A percentile compares a stretch with the other conserved stretches of the same genome.
These are phyloP conservation scores for Carallia brachiata DNA, from an alignment of 345 rosid species.

Conservation along the genomic window DNA sequence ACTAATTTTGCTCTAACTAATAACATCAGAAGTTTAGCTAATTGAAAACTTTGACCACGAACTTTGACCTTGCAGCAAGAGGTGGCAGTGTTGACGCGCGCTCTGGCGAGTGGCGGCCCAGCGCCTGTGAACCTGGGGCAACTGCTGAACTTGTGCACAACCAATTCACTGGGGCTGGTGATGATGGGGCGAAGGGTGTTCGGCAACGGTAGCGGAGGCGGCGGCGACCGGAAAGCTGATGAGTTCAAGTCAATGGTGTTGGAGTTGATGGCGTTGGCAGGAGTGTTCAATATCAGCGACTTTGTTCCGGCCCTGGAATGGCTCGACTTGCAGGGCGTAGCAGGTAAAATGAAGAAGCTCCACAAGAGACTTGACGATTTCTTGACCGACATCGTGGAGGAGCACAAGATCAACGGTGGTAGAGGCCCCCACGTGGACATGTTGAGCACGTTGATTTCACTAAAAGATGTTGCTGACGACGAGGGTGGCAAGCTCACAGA, in stretches of 20 bases:
- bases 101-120: slow-evolving; percentile 35
- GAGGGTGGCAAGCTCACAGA: slow-evolving; percentile 64
- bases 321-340: slow-evolving; percentile 82
- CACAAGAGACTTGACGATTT: slow-evolving; percentile 74
- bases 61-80: slow-evolving; percentile 43
- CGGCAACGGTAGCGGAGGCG: slow-evolving; percentile 45
- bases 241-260: slow-evolving; percentile 89
- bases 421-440: slow-evolving; percentile 37
- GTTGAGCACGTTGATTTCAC: slow-evolving; percentile 61
- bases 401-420: slow-evolving; percentile 42
- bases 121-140: slow-evolving; percentile 56
- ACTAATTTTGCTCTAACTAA: too few relatives aligned
- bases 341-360: slow-evolving; percentile 78
- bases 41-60: too few relatives aligned
- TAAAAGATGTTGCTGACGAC: slow-evolving; percentile 42
- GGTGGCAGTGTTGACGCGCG: slow-evolving; percentile 43
- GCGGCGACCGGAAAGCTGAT: slow-evolving; percentile 60
- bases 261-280: slow-evolving; percentile 80
- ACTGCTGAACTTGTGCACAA: slow-evolving; percentile 58
- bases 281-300: slow-evolving; percentile 84
- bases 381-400: slow-evolving; percentile 55
- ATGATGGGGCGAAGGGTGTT: slow-evolving; percentile 72
- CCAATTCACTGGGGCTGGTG: slow-evolving; percentile 75
- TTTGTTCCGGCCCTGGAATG: slow-evolving; percentile 75
- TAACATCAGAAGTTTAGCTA: too few relatives aligned